Evolutionary conservation across 495 filamentous ascomycete species (phyloP).

Genomic region (Collariella sp.): DNA sequence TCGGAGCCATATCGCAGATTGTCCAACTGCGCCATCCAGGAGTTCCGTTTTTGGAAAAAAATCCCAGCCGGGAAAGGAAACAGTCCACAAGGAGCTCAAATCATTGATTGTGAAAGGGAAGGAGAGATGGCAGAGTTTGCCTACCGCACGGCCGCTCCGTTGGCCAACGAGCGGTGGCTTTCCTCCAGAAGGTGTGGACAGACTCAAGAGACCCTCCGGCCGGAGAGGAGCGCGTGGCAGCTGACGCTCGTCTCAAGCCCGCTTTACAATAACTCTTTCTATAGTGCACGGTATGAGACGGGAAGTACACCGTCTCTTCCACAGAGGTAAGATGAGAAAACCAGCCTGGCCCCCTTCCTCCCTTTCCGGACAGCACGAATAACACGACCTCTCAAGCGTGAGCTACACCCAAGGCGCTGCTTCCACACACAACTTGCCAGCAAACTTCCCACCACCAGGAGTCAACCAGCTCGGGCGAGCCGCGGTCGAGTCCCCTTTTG

Average conservation of each 20-base stretch:
- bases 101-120: background rate
- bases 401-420: constrained; percentile 30
- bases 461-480: constrained; percentile 17
- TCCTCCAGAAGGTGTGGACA: constrained; percentile 42
- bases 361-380: constrained; percentile 29
- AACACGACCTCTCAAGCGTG: constrained; percentile 35
- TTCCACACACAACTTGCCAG: constrained; percentile 32
- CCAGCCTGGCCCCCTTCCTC: constrained; percentile 11
- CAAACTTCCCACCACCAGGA: constrained; percentile 15
- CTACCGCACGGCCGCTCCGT: constrained; percentile 31
- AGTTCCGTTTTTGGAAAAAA: constrained; percentile 6
- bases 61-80: constrained; percentile 12
- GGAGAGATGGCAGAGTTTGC: constrained; percentile 36
- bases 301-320: constrained; percentile 33
- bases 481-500: constrained; percentile 28
- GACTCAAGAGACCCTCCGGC: constrained; percentile 18
- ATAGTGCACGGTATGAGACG: constrained; percentile 24
- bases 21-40: constrained; percentile 1
- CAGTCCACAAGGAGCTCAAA: background rate
- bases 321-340: constrained; percentile 39
- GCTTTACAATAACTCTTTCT: constrained; percentile 33
- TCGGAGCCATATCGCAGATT: constrained; percentile 8
- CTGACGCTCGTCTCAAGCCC: constrained; percentile 33
- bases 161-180: constrained; percentile 39
- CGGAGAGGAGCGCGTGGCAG: constrained; percentile 18